Base-by-base conservation (phyloP, 805 yeast species). In the Dipodascopsis uninucleata region DNA sequence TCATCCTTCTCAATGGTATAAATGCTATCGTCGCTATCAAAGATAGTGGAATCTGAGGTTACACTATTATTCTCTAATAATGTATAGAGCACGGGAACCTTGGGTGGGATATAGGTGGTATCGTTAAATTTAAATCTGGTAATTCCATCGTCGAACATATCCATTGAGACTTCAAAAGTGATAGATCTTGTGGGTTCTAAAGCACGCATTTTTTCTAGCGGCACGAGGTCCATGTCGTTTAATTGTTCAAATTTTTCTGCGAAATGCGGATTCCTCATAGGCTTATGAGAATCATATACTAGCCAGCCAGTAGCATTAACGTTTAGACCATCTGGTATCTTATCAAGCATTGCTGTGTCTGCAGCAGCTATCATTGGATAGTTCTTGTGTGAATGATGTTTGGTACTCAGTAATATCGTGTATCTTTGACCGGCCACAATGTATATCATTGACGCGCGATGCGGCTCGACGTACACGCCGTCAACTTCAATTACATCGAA, bases 71-170 rank as follows among this genome's bases (percentile, higher is more conserved):
- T 56, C 17, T 71, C 82, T 57, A 86, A 61, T 9, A 77, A 95
- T 4, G 95, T 78, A 66, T 78, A 74, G 49, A 90, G 69, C 6
- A 87, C 70, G 41, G 97, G 97, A 14, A 89, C 94, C 67, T 79
- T 83, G 52, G 97, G 95, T 31, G 76, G 63, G 25, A 76, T 70
- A 67, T 77, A 90, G 17, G 95, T 76, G 60, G 84, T 71, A 62
- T 85, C 82, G 73, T 89, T 89, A 81, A 90, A 86, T 70, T 89
- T 83, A 14, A 97, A 97, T 62, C 89, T 90, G 70, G 87, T 87
- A 52, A 82, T 72, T 71, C 97, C 97, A 65, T 86, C 71, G 34
- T 74, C 75, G 66, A 90, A 72, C 72, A 85, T 85, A 64, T 83
- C 81, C 96, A 90, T 87, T 20, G 66, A 64, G 47, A 90, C 88